Conservation (phyloP, 2,329 filamentous ascomycete genomes). For the Calonectria leucothoes region DNA sequence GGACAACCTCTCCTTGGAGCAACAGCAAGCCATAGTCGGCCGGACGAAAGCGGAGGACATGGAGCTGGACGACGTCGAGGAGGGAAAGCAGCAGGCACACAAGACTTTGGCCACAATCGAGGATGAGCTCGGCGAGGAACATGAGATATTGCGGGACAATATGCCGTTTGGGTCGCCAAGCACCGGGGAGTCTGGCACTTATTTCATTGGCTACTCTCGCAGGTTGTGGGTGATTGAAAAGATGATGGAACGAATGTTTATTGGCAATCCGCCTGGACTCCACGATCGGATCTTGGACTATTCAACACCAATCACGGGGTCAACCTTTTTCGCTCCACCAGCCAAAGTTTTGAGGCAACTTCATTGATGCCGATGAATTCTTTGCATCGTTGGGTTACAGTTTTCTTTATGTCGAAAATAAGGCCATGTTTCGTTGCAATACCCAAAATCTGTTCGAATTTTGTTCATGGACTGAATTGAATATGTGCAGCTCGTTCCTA, state of each 20-base stretch:
- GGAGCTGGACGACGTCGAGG: conserved; percentile 63
- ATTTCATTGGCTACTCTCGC: conserved; percentile 67
- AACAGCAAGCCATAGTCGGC: conserved; percentile 67
- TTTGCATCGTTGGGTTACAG: neutral
- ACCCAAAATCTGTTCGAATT: neutral
- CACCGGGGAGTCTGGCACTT: conserved; percentile 64
- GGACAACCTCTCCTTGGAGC: conserved; percentile 57
- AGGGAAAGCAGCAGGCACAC: conserved; percentile 60
- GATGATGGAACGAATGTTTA: conserved; percentile 69
- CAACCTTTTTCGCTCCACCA: conserved; percentile 63
- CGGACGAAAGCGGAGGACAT: conserved; percentile 68
- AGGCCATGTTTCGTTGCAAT: neutral
- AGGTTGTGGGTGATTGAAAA: conserved; percentile 67
- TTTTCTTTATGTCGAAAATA: neutral
- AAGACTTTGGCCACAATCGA: conserved; percentile 67
- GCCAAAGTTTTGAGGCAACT: conserved; percentile 23
- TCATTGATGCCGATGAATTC: neutral
- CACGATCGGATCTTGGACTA: conserved; percentile 68
- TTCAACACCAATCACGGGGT: conserved; percentile 63
- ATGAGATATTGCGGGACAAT: conserved; percentile 67
- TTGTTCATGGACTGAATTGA: neutral
- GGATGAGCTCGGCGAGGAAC: conserved; percentile 61
- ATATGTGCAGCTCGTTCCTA: neutral
- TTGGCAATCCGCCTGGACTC: conserved; percentile 63
- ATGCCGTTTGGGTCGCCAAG: conserved; percentile 70